A percentile compares a stretch with the other conserved stretches of the same genome.
Evolutionary conservation across 192 early-diverging fungal species (phyloP).

Genomic region (Martensiomyces pterosporus): DNA sequence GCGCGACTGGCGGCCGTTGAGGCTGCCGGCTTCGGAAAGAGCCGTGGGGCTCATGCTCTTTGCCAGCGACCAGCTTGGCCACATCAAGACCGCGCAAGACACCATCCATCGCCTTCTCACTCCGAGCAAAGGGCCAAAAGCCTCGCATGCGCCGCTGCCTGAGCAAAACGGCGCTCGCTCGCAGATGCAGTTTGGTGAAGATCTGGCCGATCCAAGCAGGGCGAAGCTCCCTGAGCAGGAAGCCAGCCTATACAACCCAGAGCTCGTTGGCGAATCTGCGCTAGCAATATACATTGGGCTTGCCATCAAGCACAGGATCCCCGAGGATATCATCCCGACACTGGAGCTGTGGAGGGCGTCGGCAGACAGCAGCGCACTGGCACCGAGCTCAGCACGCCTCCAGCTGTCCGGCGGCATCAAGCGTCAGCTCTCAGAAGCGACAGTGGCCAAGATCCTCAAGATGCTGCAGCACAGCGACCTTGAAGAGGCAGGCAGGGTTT

Average conservation of each 20-base stretch:
- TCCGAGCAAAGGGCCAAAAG: no score
- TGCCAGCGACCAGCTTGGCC: constrained; percentile 44
- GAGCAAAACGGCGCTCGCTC: not conserved
- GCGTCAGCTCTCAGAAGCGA: constrained; percentile 16
- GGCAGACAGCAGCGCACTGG: not conserved
- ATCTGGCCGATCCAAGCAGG: not conserved
- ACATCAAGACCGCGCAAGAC: constrained; percentile 9
- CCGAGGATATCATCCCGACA: constrained; percentile 14
- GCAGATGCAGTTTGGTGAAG: not conserved
- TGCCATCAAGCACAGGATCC: constrained; percentile 23
- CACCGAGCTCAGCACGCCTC: no score
- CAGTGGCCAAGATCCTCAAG: constrained; percentile 14
- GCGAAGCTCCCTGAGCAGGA: no score
- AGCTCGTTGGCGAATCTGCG: constrained; percentile 18
- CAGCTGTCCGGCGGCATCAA: not conserved
- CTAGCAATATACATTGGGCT: constrained; percentile 36
- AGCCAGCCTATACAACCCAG: constrained; percentile 4
- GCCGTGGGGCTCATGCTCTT: constrained; percentile 21
- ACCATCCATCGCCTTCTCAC: constrained; percentile 22
- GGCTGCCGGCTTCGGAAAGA: constrained; percentile 11
- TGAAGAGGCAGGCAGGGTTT: constrained; percentile 7
- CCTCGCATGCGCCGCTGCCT: no score
- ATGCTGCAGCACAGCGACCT: constrained; percentile 13
- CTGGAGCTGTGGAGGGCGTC: constrained; percentile 19
- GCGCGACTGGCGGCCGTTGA: constrained; percentile 23